Evolutionary conservation across 1,139 yeast species (phyloP).

Genomic region (Debaryomycetaceae sp.): DNA sequence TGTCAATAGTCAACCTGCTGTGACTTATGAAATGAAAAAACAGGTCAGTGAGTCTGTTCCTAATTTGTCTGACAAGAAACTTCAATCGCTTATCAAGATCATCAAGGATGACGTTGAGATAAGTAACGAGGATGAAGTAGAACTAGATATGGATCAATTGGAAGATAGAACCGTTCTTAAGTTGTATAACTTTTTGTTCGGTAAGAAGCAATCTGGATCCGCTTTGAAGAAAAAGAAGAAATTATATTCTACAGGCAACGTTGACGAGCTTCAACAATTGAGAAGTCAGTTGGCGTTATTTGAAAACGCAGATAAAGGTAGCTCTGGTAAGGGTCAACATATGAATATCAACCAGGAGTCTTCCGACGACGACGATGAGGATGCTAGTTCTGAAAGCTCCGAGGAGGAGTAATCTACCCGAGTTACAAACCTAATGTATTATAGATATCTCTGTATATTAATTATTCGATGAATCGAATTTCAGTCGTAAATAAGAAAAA

Average conservation of each 20-base stretch:
- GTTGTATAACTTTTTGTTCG: conserved; percentile 75
- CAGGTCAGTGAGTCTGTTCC: conserved; percentile 86
- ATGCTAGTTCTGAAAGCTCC: conserved; percentile 54
- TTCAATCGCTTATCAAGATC: conserved; percentile 79
- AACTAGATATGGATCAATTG: conserved; percentile 90
- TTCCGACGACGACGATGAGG: conserved; percentile 49
- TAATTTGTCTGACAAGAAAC: conserved; percentile 71
- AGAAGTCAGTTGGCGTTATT: conserved; percentile 80
- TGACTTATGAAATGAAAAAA: conserved; percentile 95
- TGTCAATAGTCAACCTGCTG: conserved; percentile 32
- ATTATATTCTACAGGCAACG: conserved; percentile 64
- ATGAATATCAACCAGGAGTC: conserved; percentile 37
- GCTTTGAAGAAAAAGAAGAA: conserved; percentile 48
- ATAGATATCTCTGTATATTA: background rate
- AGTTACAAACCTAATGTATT: background rate
- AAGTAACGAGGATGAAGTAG: conserved; percentile 78
- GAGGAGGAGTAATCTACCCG: conserved; percentile 50
- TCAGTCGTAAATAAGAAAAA: background rate
- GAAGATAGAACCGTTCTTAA: conserved; percentile 82
- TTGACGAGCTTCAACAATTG: conserved; percentile 78
- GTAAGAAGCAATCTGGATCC: conserved; percentile 45
- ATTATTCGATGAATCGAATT: background rate
- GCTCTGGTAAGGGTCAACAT: conserved; percentile 18
- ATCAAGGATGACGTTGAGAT: conserved; percentile 83
- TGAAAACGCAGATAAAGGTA: conserved; percentile 43